Base-by-base conservation (phyloP, 2,329 filamentous ascomycete genomes). In the Fragosphaeria purpurea region DNA sequence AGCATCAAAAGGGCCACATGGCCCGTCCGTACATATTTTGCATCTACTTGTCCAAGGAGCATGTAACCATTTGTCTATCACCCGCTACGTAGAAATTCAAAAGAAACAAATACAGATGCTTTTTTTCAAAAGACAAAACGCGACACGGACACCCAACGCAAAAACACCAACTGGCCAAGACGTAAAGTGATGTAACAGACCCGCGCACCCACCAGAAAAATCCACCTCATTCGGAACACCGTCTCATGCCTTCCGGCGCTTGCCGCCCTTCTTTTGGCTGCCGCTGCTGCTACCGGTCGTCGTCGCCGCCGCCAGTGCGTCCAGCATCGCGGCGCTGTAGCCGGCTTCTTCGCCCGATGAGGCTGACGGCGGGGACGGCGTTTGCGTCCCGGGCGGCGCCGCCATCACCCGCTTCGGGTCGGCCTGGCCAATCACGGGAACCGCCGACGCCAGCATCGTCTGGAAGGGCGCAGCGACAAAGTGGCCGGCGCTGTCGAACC, bases 391-490 rank as follows among this genome's bases (percentile, higher is more conserved):
- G 41, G 62, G 56, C 3, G 64, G 48, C 13, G 73, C 61, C 40
- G 62, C 57, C 2, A 65, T 50, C n/a, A 73, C 72, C 50, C 75
- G 73, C 64, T 77, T 77, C 39, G 82, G 76, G 60, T 91, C 86
- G 35, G 75, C 74, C 58, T 73, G 74, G 47, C 82, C 86, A 54
- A 91, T 75, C 35, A 77, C 63, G 1, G 82, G 77, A 4, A 91
- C 73, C 41, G 76, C 74, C n/a, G 75, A 76, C 9, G 85, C 86
- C 45, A 93, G 71, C 70, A 87, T 80, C 62, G 82, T 77, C 74
- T 93, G 87, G 68, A 93, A 90, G 6, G 87, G 86, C 57, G 79
- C 72, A 7, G 80, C 77, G 44, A 89, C 77, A 63, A 93, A 89
- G 64, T 75, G 77, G 46, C 88, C 88, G 41, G 74, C 70, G 50